Conservation (phyloP, 495 filamentous ascomycete genomes). For the Pyrenula massariospora region DNA sequence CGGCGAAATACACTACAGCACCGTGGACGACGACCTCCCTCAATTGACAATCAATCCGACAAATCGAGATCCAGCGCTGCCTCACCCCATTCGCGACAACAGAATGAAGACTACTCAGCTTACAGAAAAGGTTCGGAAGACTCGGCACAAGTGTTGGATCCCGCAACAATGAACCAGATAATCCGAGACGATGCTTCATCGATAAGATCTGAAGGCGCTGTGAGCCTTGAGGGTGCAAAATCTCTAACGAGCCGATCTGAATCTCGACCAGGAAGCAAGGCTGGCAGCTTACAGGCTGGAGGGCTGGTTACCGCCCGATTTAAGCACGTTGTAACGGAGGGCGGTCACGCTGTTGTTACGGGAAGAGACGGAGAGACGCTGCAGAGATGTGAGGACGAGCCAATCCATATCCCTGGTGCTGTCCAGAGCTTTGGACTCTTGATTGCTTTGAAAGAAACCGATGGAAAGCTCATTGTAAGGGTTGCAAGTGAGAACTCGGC, state of each 20-base stretch:
- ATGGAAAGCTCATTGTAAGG: constrained; percentile 57
- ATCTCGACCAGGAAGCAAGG: constrained; percentile 4
- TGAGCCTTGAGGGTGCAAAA: constrained; percentile 3
- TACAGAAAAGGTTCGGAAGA: not conserved
- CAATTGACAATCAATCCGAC: not conserved
- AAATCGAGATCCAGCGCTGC: not conserved
- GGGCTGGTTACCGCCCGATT: constrained; percentile 58
- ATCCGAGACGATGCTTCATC: not conserved
- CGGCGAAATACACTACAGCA: not conserved
- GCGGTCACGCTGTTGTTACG: constrained; percentile 77
- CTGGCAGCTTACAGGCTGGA: constrained; percentile 16
- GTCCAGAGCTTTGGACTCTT: constrained; percentile 76
- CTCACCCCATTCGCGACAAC: not conserved
- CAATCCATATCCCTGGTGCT: constrained; percentile 86
- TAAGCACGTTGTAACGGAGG: constrained; percentile 66
- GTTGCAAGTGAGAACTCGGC: constrained; percentile 82
- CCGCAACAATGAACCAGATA: not conserved
- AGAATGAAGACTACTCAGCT: not conserved
- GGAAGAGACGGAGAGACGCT: constrained; percentile 58
- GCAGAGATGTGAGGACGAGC: constrained; percentile 73
- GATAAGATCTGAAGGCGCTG: not conserved
- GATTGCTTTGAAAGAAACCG: constrained; percentile 65
- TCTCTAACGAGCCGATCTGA: constrained; percentile 7
- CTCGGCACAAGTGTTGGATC: not conserved
- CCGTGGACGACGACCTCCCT: not conserved